phyloP scores from a whole-genome alignment of 140 eudicot species.

The Erigeron philadelphicus region DNA sequence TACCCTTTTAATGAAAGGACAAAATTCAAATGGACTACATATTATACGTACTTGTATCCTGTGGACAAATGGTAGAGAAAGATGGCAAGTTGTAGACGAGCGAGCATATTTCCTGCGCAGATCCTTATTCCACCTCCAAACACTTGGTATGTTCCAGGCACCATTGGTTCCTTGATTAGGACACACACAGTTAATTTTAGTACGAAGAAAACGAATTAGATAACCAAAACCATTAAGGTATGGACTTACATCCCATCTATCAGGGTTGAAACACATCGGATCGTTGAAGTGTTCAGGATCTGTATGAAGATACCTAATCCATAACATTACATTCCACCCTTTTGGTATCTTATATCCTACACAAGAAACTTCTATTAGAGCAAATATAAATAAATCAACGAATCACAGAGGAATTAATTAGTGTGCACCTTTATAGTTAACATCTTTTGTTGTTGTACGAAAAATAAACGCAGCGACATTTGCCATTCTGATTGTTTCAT shows the following conservation, averaged over 20 bases:
- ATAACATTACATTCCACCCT: constrained; percentile 47
- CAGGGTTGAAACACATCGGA: constrained; percentile 50
- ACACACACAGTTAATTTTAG: constrained; percentile 12
- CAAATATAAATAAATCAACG: neutral
- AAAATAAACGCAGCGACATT: constrained; percentile 37
- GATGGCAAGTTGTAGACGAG: constrained; percentile 41
- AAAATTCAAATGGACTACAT: neutral
- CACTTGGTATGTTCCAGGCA: constrained; percentile 33
- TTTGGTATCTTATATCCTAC: constrained; percentile 44
- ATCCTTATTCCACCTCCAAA: constrained; percentile 47
- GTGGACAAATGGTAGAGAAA: constrained; percentile 38
- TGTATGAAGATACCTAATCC: constrained; percentile 43
- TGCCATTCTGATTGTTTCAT: constrained; percentile 49
- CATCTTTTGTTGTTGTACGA: constrained; percentile 35
- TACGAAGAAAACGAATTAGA: neutral
- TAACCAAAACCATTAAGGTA: neutral
- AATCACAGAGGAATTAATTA: neutral
- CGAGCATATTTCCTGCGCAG: constrained; percentile 50
- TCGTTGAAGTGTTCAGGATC: constrained; percentile 46
- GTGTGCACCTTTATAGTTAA: constrained; percentile 35
- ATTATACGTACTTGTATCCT: constrained; percentile 36
- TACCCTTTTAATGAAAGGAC: neutral
- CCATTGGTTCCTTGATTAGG: constrained; percentile 22
- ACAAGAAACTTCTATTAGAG: neutral
- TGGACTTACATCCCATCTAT: constrained; percentile 52